Conservation (phyloP, 352 stramenopile genomes). For the Globisporangium splendens region DNA sequence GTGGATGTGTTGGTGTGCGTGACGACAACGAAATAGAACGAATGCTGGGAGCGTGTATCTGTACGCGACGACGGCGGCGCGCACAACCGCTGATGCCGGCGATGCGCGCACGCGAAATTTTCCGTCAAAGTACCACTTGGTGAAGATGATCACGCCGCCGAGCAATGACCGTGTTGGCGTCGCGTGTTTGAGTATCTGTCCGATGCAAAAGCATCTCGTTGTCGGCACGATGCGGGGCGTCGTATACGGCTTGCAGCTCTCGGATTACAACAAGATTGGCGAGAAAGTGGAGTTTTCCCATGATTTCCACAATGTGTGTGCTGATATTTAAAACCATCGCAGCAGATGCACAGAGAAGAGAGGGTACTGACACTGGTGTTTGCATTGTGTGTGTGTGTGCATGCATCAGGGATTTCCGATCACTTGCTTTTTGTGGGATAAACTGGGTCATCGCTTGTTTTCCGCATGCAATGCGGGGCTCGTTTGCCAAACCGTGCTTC, state of each 20-base stretch:
- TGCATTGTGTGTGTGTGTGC: background rate
- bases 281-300: constrained; percentile 88
- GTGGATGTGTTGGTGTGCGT: background rate
- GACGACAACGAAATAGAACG: constrained; percentile 20
- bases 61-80: constrained; percentile 61
- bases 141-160: constrained; percentile 84
- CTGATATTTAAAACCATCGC: background rate
- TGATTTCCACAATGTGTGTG: constrained; percentile 65
- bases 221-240: constrained; percentile 76
- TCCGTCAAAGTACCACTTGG: constrained; percentile 70
- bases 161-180: constrained; percentile 69
- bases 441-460: constrained; percentile 60
- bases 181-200: constrained; percentile 77
- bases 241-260: constrained; percentile 77
- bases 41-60: constrained; percentile 83
- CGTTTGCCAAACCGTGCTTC: constrained; percentile 73
- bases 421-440: constrained; percentile 83
- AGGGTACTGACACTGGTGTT: background rate
- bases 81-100: constrained; percentile 20
- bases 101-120: constrained; percentile 22
- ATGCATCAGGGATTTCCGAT: constrained; percentile 56
- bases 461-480: constrained; percentile 77
- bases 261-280: constrained; percentile 85
- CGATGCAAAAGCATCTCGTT: constrained; percentile 73
- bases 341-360: background rate